Evolutionary conservation across 192 early-diverging fungal genomes (phyloP).

Genomic region (Podila minutissima): DNA sequence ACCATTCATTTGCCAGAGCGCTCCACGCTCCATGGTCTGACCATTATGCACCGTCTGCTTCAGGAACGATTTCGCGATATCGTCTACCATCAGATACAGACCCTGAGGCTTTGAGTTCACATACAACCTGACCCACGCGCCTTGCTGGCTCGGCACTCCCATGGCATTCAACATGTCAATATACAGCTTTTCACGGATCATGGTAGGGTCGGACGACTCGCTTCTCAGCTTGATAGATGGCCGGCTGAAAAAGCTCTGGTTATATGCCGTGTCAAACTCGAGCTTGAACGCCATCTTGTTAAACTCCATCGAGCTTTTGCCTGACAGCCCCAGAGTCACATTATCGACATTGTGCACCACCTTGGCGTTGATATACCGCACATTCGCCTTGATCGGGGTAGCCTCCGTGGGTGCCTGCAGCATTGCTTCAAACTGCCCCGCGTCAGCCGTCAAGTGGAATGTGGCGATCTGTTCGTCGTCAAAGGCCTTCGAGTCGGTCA

Average conservation of each 20-base stretch:
- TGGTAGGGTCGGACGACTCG: constrained; percentile 43
- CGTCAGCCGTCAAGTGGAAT: constrained; percentile 11
- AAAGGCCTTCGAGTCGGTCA: constrained; percentile 7
- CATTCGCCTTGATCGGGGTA: neutral
- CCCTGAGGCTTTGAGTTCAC: constrained; percentile 42
- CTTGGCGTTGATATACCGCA: constrained; percentile 18
- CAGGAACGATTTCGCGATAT: constrained; percentile 32
- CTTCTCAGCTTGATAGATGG: constrained; percentile 36
- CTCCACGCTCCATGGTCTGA: neutral
- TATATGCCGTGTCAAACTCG: neutral
- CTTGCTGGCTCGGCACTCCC: constrained; percentile 38
- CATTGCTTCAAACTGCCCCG: neutral
- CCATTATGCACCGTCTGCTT: constrained; percentile 38
- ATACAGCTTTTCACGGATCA: constrained; percentile 53
- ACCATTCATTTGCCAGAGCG: constrained; percentile 36
- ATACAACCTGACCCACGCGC: constrained; percentile 24
- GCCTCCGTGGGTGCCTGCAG: neutral
- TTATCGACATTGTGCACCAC: constrained; percentile 6
- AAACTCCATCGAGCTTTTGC: constrained; percentile 42
- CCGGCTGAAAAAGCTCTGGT: constrained; percentile 22
- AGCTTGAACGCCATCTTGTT: constrained; percentile 23
- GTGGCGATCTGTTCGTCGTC: constrained; percentile 14
- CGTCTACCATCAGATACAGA: constrained; percentile 44
- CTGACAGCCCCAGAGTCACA: constrained; percentile 6
- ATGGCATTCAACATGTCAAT: constrained; percentile 37